Evolutionary conservation across 2,329 filamentous ascomycete species (phyloP).

Genomic region (Phyllosticta citriasiana): DNA sequence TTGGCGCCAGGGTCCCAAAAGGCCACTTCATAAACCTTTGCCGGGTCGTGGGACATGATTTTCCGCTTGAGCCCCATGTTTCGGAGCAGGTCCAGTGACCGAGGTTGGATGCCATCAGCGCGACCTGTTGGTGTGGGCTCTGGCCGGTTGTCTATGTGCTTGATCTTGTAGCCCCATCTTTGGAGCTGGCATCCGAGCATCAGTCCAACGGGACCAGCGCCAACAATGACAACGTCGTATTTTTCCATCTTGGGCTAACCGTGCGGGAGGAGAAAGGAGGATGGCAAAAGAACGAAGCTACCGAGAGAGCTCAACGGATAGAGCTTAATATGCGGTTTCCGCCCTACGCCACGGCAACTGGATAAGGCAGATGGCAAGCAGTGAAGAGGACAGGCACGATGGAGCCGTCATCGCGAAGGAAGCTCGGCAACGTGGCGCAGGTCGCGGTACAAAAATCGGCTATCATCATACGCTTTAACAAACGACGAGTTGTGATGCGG

Average conservation of each 20-base stretch:
- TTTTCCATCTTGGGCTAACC: conserved; percentile 27
- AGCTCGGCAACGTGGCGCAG: not conserved
- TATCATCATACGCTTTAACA: not conserved
- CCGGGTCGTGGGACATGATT: conserved; percentile 80
- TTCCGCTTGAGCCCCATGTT: conserved; percentile 84
- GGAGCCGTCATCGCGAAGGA: not conserved
- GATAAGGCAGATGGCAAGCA: not conserved
- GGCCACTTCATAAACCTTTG: conserved; percentile 67
- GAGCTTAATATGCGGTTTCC: not conserved
- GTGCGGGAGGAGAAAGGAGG: not conserved
- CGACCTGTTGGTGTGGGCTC: conserved; percentile 79
- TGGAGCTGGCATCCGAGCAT: conserved; percentile 81
- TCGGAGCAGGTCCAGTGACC: conserved; percentile 73
- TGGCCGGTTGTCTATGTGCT: conserved; percentile 84
- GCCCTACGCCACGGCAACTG: not conserved
- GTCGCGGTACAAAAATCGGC: not conserved
- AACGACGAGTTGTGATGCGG: not conserved
- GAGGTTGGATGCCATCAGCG: conserved; percentile 84
- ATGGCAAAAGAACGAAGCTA: not conserved
- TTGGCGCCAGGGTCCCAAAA: conserved; percentile 52
- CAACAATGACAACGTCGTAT: conserved; percentile 70
- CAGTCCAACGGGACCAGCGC: conserved; percentile 80
- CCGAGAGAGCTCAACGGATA: not conserved
- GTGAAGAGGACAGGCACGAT: not conserved
- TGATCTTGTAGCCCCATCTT: conserved; percentile 89